Conservation (phyloP, 805 yeast genomes). For the Candida ortonii region DNA sequence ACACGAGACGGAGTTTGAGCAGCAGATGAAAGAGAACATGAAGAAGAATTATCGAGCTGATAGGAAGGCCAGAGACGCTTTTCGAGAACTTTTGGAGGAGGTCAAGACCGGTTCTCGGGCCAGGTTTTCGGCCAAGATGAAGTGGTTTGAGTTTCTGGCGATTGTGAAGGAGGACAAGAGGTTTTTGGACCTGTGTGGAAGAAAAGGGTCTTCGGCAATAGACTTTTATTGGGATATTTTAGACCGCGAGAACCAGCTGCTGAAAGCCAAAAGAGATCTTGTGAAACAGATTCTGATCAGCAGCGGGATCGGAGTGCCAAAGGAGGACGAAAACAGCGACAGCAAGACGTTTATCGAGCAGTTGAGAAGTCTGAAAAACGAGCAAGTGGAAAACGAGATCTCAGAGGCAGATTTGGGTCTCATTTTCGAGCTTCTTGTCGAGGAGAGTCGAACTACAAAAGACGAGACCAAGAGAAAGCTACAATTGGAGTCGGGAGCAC, state of each 20-base stretch:
- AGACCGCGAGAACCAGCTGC: slow-evolving; percentile 55
- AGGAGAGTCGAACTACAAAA: slow-evolving; percentile 11
- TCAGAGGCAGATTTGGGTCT: slow-evolving; percentile 16
- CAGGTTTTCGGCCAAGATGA: slow-evolving; percentile 45
- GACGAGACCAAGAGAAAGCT: slow-evolving; percentile 8
- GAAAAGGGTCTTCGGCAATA: slow-evolving; percentile 72
- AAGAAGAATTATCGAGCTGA: slow-evolving; percentile 51
- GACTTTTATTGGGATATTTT: slow-evolving; percentile 75
- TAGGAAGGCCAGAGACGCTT: slow-evolving; percentile 62
- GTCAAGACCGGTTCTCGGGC: slow-evolving; percentile 28
- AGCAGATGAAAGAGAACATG: slow-evolving; percentile 28
- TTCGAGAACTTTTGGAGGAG: slow-evolving; percentile 44
- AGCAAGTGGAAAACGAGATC: slow-evolving; percentile 11
- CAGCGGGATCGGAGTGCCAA: slow-evolving; percentile 11
- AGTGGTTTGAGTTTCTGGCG: slow-evolving; percentile 57
- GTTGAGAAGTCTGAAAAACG: slow-evolving; percentile 8
- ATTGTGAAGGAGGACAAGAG: slow-evolving; percentile 51
- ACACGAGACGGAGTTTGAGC: slow-evolving; percentile 32
- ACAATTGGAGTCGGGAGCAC: slow-evolving; percentile 1
- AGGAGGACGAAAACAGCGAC: slow-evolving; percentile 16
- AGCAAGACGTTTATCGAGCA: slow-evolving; percentile 13
- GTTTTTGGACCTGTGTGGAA: slow-evolving; percentile 63
- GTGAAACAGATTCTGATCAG: slow-evolving; percentile 48
- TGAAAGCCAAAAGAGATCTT: slow-evolving; percentile 59
- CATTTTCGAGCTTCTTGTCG: slow-evolving; percentile 21